Base-by-base conservation (phyloP, 2,329 filamentous ascomycete genomes). In the Eurotiales sp. region DNA sequence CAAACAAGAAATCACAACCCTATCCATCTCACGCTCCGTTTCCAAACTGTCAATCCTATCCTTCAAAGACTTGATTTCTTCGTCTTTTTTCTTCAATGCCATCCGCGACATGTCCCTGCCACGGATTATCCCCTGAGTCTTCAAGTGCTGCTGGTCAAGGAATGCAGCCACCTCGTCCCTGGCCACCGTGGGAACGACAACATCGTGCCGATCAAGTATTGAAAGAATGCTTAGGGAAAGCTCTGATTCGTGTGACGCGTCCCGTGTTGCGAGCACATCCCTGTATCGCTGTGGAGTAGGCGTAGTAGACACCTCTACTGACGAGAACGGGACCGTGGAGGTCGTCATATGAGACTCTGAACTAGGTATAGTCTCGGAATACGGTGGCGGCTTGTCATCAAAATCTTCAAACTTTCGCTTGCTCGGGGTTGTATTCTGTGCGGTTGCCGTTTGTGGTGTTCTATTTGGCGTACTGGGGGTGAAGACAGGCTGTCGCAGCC, bases 21-120 rank as follows among this genome's bases (percentile, higher is more conserved):
- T 75, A 61, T 79, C 76, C 51, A 79, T 73, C 61, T 82, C 77
- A 37, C 73, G 65, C 62, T 84, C 78, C 12, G 75, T 74, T 61
- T 84, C 78, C 30, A 86, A 64, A 11, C 69, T 71, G 4, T 66
- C 69, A 76, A 95, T 74, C 59, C 85, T 72, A 63, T 87, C 72
- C 72, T 84, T 78, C 70, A 95, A 70, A 67, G 87, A 74, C 66
- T 77, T 69, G 65, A 86, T 73, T 71, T 83, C 72, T 64, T 81
- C 69, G 73, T 92, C 85, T 56, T 84, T 84, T 4, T 77, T 75
- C 61, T 81, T 83, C 29, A 88, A 62, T 3, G 78, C 79, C 8
- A 79, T 66, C n/a, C 87, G 72, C 3, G 80, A 77, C 6, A 85
- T 79, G 54, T 92, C 86, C 2, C 87, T 74, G 0, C 86, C 85